A percentile compares a stretch with the other conserved stretches of the same genome.
Conservation (phyloP, 2,329 filamentous ascomycete species). For the Beauveria australis region DNA sequence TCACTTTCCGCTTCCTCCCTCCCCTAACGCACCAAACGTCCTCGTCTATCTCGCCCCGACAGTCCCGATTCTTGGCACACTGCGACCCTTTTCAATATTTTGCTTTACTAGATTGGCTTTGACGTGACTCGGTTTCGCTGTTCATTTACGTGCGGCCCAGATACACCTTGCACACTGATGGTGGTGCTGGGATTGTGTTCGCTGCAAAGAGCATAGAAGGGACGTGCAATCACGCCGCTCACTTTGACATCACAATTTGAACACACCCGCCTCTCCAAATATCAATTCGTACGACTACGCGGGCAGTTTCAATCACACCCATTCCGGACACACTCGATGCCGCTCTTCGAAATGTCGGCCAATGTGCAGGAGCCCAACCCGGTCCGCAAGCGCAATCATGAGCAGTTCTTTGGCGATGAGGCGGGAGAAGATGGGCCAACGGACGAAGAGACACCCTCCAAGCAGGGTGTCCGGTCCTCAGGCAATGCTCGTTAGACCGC, state of each 20-base stretch:
- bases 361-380: constrained; percentile 37
- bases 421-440: constrained; percentile 17
- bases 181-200: not conserved
- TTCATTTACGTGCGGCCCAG: not conserved
- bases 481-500: constrained; percentile 18
- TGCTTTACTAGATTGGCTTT: not conserved
- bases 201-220: not conserved
- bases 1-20: not conserved
- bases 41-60: not conserved
- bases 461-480: constrained; percentile 14
- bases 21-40: not conserved
- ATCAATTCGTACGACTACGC: too few relatives aligned
- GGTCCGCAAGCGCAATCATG: constrained; percentile 38
- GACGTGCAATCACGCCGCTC: not conserved
- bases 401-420: constrained; percentile 33
- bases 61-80: not conserved
- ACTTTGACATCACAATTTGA: not conserved
- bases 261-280: not conserved
- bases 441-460: constrained; percentile 15
- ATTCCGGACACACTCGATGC: constrained; percentile 27
- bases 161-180: not conserved
- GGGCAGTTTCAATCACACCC: too few relatives aligned
- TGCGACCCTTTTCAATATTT: not conserved
- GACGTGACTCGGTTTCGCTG: not conserved
- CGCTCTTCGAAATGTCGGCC: constrained; percentile 38